Evolutionary conservation across 371 early-diverging fungal species (phyloP), one percentile per base, ranked within the genome.

Genomic region (Coemansia sp.): DNA sequence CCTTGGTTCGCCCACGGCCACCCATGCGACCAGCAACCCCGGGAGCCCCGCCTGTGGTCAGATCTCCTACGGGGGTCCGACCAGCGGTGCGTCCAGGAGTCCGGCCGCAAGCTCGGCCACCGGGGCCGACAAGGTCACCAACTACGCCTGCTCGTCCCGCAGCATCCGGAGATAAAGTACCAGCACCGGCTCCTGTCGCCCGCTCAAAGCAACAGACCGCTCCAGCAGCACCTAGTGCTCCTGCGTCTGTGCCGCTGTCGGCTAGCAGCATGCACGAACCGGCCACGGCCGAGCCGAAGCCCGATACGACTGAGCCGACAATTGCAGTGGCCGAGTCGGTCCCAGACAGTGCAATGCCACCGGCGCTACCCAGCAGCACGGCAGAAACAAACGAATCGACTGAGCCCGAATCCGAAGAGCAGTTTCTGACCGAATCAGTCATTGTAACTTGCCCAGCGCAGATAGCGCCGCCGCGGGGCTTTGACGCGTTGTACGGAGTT

Each of bases 391-490:
- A 7, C n/a, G 20, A 20, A 4, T 34, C 53, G 6, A 34, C 13
- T 9, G 64, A 43, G 30, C 36, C 52, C 1, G 58, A 43, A 14
- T 31, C 42, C 10, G 43, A 55, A 9, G 75, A 74, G 36, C 66
- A 49, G 16, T 55, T 53, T 9, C 40, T 67, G 55, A 73, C 74
- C 6, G 74, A 73, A 30, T 49, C 70, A 9, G 70, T 73, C 6
- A 16, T 47, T 9, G 75, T 70, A 4, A 32, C 59, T 5, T 54
- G 71, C 32, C 75, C 75, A 13, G 36, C 42, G 35, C 63, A 49
- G 39, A 50, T 71, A 2, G 54, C 71, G 0, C 55, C 62, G 32
- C 63, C 72, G 16, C 39, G 47, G 40, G 72, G 75, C 2, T 52
- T 75, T 11, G 75, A 65, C 34, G 39, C 67, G 39, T 51, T 75